Conservation (phyloP, 2,329 filamentous ascomycete species). For the Trichoderma atroviride region DNA sequence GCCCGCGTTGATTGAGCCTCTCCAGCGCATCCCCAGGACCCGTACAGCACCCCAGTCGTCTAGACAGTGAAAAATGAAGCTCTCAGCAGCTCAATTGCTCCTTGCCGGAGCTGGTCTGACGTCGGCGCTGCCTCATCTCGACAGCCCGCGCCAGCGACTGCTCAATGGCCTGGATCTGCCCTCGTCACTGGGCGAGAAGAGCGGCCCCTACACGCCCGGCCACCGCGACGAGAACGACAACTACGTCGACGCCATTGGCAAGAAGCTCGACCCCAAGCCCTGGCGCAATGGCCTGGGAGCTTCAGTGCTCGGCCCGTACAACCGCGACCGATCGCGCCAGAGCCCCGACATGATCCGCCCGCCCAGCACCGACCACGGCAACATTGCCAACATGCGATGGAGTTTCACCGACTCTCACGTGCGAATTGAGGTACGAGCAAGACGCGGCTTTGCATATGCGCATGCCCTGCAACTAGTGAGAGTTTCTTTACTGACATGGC, state of each 20-base stretch:
- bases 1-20: neutral
- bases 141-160: slow-evolving; percentile 59
- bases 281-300: slow-evolving; percentile 66
- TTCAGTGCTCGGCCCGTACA: slow-evolving; percentile 70
- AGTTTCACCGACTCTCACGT: slow-evolving; percentile 67
- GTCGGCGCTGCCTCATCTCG: slow-evolving; percentile 41
- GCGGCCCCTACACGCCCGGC: slow-evolving; percentile 61
- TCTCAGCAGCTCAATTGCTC: slow-evolving; percentile 34
- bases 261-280: slow-evolving; percentile 66
- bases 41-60: neutral
- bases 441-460: neutral
- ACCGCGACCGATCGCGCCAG: slow-evolving; percentile 66
- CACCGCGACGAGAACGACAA: slow-evolving; percentile 64
- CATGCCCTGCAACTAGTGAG: neutral
- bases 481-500: neutral
- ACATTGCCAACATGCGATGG: slow-evolving; percentile 73
- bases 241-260: slow-evolving; percentile 62
- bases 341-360: slow-evolving; percentile 73
- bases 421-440: slow-evolving; percentile 58
- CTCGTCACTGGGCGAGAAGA: slow-evolving; percentile 44
- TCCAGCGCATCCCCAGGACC: neutral
- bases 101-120: slow-evolving; percentile 33
- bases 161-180: slow-evolving; percentile 53
- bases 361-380: slow-evolving; percentile 72
- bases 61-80: slow-evolving; percentile 33